Conservation (phyloP, 352 stramenopile genomes). For the Pseudoperonospora humuli region DNA sequence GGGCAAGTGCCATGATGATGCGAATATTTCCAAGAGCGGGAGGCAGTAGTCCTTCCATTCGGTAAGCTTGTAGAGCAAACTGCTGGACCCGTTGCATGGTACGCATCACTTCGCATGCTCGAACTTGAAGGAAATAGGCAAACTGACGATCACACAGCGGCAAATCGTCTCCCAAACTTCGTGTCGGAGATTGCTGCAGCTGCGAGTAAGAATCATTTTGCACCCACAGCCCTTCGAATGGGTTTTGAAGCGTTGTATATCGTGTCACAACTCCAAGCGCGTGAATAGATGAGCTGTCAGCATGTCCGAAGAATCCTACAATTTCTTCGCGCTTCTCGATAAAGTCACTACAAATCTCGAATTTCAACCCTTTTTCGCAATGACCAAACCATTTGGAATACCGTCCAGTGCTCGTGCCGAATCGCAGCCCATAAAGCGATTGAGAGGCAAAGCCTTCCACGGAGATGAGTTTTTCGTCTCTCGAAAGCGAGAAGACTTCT, state of each 20-base stretch:
- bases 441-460: constrained; percentile 72
- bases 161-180: constrained; percentile 17
- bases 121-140: constrained; percentile 76
- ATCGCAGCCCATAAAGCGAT: constrained; percentile 57
- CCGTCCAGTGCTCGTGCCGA: constrained; percentile 43
- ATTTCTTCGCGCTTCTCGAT: constrained; percentile 52
- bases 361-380: constrained; percentile 57
- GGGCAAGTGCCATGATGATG: constrained; percentile 50
- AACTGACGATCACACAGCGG: constrained; percentile 61
- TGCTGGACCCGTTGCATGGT: constrained; percentile 53
- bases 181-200: constrained; percentile 6
- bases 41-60: constrained; percentile 23
- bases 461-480: constrained; percentile 48
- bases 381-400: constrained; percentile 77
- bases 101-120: constrained; percentile 52
- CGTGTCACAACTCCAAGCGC: constrained; percentile 57
- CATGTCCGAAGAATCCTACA: constrained; percentile 56
- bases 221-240: constrained; percentile 76
- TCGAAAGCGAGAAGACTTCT: constrained; percentile 46
- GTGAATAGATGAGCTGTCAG: constrained; percentile 54
- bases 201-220: constrained; percentile 19
- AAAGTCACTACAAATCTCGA: constrained; percentile 55
- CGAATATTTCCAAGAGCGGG: constrained; percentile 25
- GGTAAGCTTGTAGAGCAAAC: constrained; percentile 46
- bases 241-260: constrained; percentile 58